Base-by-base conservation (phyloP, 768 basidiomycete species). In the Podaxis carcinomalis region DNA sequence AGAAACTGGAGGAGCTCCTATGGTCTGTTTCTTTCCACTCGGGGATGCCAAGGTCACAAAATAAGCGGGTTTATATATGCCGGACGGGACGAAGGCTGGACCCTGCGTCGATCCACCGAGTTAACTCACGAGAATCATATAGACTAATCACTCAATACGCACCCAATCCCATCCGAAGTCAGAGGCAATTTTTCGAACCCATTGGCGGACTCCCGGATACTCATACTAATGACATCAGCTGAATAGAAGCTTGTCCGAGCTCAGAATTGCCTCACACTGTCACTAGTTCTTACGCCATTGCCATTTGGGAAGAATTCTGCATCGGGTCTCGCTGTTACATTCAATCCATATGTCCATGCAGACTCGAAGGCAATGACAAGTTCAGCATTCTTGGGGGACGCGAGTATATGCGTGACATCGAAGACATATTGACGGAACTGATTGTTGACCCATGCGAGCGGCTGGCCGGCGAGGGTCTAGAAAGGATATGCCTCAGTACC, bases 111-210 rank as follows among this genome's bases (percentile, higher is more conserved):
- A 25, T 35, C 42, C 50, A 56, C 59, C 37, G 50, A 49, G 56
- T 39, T 13, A 21, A 14, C 5, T 42, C 49, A 36, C 21, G 10
- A 54, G 13, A 21, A 27, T 23, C 28, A 53, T 3, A 9, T 13
- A 2, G 11, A 21, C 14, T 35, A 42, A 46, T 28, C 7, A 23
- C 25, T 21, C 3, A 58, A 68, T 61, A 83, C 81, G 25, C 60
- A 83, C 81, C 83, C 83, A 85, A 68, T 86, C 83, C 83, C 83
- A 86, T 1, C 85, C 84, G 62, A 84, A 86, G 66, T 86, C 83
- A 2, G 77, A 78, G 35, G 78, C 72, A 2, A 76, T 73, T 66
- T 86, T 84, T 1, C 83, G 77, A 27, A 83, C 73, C 70, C 75
- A 84, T 28, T 76, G 73, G 52, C 78, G 78, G 37, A 79, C 74